Percentiles rank a stretch among this genome's conserved stretches.
These are phyloP conservation scores for Pythium pyrilobum DNA, from an alignment of 352 stramenopile genomes.

Conservation along the genomic window DNA sequence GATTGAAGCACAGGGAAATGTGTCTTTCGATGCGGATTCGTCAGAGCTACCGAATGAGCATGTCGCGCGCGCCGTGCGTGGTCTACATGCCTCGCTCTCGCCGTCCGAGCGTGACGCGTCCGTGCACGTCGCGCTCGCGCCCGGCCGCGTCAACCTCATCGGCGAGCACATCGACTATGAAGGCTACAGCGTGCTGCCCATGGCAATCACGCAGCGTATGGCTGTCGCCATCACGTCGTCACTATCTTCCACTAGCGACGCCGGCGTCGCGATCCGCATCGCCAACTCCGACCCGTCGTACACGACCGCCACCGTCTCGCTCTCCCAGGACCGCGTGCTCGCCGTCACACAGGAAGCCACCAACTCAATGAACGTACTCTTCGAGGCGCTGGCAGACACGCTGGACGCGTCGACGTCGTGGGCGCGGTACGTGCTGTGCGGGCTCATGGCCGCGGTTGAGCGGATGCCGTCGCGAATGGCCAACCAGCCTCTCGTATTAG, in stretches of 20 bases:
- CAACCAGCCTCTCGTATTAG: slow-evolving; percentile 9
- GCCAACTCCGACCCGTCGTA: slow-evolving; percentile 7
- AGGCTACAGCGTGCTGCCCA: slow-evolving; percentile 78
- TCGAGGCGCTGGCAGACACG: slow-evolving; percentile 2
- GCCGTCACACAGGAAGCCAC: no score
- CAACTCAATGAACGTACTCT: no score
- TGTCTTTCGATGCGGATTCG: not conserved
- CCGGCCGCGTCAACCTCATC: slow-evolving; percentile 84
- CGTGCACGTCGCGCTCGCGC: slow-evolving; percentile 33
- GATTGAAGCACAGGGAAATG: not conserved
- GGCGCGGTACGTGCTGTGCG: slow-evolving; percentile 37
- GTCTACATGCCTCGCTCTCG: slow-evolving; percentile 1
- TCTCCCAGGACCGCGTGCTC: slow-evolving; percentile 5
- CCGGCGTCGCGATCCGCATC: not conserved
- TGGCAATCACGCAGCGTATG: slow-evolving; percentile 65
- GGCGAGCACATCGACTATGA: slow-evolving; percentile 89
- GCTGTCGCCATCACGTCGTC: slow-evolving; percentile 36
- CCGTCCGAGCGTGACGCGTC: not conserved
- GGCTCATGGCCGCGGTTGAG: slow-evolving; percentile 34
- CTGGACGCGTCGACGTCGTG: slow-evolving; percentile 8
- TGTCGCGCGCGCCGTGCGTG: not conserved
- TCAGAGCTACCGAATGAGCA: not conserved
- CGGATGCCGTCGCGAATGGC: not conserved
- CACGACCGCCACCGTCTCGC: not conserved
- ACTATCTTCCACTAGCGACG: not conserved